Percentiles rank a stretch among this genome's conserved stretches.
Evolutionary conservation across 495 filamentous ascomycete genomes (phyloP).

Genomic region (Penicillium canariense): DNA sequence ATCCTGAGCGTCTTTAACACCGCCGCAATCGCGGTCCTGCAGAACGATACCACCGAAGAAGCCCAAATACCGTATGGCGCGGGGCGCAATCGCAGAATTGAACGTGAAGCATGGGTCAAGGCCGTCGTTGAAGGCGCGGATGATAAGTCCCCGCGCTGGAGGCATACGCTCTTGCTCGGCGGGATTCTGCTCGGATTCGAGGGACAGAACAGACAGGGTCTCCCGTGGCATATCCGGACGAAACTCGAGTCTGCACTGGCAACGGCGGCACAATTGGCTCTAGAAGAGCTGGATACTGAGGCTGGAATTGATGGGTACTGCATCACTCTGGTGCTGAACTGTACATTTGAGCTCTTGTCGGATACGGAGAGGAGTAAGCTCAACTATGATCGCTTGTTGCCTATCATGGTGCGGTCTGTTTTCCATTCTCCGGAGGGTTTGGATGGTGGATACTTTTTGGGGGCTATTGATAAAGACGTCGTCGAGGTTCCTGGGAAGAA

Average conservation of each 20-base stretch:
- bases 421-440: conserved; percentile 73
- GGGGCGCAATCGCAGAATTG: conserved; percentile 45
- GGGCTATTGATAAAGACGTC: conserved; percentile 73
- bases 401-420: conserved; percentile 64
- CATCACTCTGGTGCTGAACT: conserved; percentile 72
- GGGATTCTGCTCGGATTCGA: conserved; percentile 84
- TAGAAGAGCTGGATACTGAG: conserved; percentile 51
- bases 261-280: conserved; percentile 72
- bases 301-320: conserved; percentile 59
- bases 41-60: conserved; percentile 49
- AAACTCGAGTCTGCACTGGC: conserved; percentile 76
- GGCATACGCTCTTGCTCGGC: conserved; percentile 76
- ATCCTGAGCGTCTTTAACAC: conserved; percentile 87
- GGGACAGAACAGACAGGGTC: conserved; percentile 58
- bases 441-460: conserved; percentile 78
- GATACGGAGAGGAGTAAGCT: conserved; percentile 55
- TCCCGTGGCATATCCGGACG: conserved; percentile 60
- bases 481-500: conserved; percentile 57
- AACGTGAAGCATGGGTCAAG: conserved; percentile 74
- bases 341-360: conserved; percentile 72
- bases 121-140: conserved; percentile 83
- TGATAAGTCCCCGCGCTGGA: conserved; percentile 80
- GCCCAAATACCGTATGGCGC: conserved; percentile 36
- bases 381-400: conserved; percentile 74
- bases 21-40: conserved; percentile 65